phyloP scores from a whole-genome alignment of 179 eudicot genomes.

The Beta macrorhiza region DNA sequence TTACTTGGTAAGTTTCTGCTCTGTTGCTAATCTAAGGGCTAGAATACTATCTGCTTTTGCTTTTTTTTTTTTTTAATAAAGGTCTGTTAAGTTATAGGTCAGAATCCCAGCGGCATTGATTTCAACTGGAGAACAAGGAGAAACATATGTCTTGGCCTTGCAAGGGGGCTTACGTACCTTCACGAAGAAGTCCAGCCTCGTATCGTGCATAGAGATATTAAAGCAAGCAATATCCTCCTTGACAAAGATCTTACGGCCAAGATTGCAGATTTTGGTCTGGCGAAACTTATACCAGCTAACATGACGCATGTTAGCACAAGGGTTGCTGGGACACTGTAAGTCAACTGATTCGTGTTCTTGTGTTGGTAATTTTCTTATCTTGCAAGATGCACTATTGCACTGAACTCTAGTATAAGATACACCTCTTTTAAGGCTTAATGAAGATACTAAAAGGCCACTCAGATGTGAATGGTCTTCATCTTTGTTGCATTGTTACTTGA shows the following conservation, averaged over 20 bases:
- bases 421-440: background rate
- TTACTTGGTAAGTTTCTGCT: slow-evolving; percentile 46
- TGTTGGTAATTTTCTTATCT: slow-evolving; percentile 3
- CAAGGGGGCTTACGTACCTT: slow-evolving; percentile 76
- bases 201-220: slow-evolving; percentile 84
- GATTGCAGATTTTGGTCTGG: slow-evolving; percentile 92
- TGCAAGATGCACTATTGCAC: background rate
- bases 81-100: slow-evolving; percentile 40
- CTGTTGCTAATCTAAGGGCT: slow-evolving; percentile 1
- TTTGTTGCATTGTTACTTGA: background rate
- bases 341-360: slow-evolving; percentile 16
- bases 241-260: slow-evolving; percentile 71
- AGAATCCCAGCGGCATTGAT: slow-evolving; percentile 32
- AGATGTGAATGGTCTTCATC: background rate
- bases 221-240: slow-evolving; percentile 89
- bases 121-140: slow-evolving; percentile 64
- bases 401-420: slow-evolving; percentile 7
- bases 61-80: background rate
- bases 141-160: slow-evolving; percentile 65
- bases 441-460: background rate
- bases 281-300: slow-evolving; percentile 70
- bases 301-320: slow-evolving; percentile 82
- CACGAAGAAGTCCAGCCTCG: slow-evolving; percentile 76
- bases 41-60: slow-evolving; percentile 7
- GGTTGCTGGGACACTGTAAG: slow-evolving; percentile 93